Conservation (phyloP, 2,329 filamentous ascomycete species). For the Chalaropsis thielavioides region DNA sequence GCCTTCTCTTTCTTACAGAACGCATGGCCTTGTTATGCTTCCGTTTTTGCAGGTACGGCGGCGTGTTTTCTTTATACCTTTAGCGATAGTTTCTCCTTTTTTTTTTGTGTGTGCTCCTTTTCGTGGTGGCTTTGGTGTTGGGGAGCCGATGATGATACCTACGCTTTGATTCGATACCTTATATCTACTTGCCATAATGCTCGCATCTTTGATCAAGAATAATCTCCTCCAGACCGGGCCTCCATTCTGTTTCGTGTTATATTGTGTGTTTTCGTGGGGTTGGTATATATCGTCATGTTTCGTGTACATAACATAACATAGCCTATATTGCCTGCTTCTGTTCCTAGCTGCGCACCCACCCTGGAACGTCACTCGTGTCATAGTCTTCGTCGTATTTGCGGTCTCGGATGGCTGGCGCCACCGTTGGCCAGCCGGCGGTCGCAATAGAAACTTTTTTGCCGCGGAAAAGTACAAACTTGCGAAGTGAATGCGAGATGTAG, state of each 20-base stretch:
- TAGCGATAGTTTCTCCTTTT: conserved; percentile 16
- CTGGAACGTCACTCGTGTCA: conserved; percentile 54
- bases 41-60: conserved; percentile 16
- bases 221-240: background rate
- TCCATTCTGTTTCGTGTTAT: conserved; percentile 6
- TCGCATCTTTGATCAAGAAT: conserved; percentile 13
- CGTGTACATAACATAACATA: too few relatives aligned
- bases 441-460: conserved; percentile 40
- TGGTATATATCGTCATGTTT: too few relatives aligned
- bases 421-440: conserved; percentile 58
- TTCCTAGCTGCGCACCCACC: conserved; percentile 45
- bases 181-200: conserved; percentile 8
- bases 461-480: conserved; percentile 65
- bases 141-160: conserved; percentile 15
- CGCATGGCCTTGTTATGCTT: background rate
- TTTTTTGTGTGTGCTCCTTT: conserved; percentile 8
- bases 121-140: conserved; percentile 3
- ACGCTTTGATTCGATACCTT: conserved; percentile 11
- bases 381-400: conserved; percentile 43
- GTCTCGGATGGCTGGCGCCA: conserved; percentile 53
- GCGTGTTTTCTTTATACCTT: conserved; percentile 9
- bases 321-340: background rate
- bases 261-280: background rate
- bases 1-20: conserved; percentile 1
- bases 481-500: conserved; percentile 64